Evolutionary conservation across 495 filamentous ascomycete genomes (phyloP).

Genomic region (Choiromyces venosus): DNA sequence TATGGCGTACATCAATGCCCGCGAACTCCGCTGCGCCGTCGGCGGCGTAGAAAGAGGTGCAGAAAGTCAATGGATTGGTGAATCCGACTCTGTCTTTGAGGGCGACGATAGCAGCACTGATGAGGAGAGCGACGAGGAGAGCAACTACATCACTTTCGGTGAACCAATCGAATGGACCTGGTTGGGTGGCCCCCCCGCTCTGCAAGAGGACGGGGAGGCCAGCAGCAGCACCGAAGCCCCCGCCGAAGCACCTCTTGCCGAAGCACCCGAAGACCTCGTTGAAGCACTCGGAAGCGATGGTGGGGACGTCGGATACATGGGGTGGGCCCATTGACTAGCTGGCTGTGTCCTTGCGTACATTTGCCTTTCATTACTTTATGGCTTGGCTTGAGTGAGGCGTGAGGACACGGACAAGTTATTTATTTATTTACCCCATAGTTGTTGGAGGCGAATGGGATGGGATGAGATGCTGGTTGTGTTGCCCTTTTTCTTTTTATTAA

Average conservation of each 20-base stretch:
- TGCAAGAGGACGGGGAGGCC: background rate
- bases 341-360: background rate
- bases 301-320: constrained; percentile 28
- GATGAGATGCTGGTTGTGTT: background rate
- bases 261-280: background rate
- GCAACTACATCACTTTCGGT: background rate
- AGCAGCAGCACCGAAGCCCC: background rate
- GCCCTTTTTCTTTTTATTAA: background rate
- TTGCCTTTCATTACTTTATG: background rate
- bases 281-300: constrained; percentile 3
- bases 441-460: background rate
- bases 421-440: background rate
- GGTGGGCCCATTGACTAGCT: background rate
- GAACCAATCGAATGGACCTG: background rate
- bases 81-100: background rate
- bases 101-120: background rate
- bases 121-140: background rate
- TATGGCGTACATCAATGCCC: constrained; percentile 25
- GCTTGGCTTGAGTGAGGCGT: background rate
- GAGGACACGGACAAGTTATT: background rate
- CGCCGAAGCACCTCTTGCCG: background rate
- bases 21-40: constrained; percentile 29
- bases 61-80: constrained; percentile 19
- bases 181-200: background rate
- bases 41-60: constrained; percentile 35